Evolutionary conservation across 2,329 filamentous ascomycete genomes (phyloP).

Genomic region (Fusarium hainanense): DNA sequence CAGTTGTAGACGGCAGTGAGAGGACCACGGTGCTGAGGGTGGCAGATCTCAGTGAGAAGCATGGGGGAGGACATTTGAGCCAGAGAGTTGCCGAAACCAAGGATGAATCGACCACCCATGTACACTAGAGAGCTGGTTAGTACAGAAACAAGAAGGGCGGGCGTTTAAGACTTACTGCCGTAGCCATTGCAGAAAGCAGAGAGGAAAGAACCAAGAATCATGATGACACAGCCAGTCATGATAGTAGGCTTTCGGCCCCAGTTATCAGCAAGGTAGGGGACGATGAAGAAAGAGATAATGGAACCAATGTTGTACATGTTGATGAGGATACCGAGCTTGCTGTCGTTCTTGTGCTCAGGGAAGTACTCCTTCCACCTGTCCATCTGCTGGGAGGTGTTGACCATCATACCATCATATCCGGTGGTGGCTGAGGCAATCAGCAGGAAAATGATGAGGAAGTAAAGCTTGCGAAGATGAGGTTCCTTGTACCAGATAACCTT

Average conservation of each 20-base stretch:
- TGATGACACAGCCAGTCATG: slow-evolving; percentile 57
- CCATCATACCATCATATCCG: slow-evolving; percentile 70
- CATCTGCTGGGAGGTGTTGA: slow-evolving; percentile 70
- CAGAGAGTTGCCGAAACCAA: slow-evolving; percentile 74
- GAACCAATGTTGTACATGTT: slow-evolving; percentile 65
- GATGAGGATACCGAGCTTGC: slow-evolving; percentile 61
- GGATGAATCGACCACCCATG: slow-evolving; percentile 53
- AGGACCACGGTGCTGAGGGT: slow-evolving; percentile 74
- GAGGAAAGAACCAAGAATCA: slow-evolving; percentile 58
- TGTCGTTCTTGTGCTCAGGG: slow-evolving; percentile 52
- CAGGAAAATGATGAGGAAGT: slow-evolving; percentile 63
- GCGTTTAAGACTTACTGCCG: slow-evolving; percentile 51
- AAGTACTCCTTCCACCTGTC: slow-evolving; percentile 65
- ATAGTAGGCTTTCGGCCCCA: slow-evolving; percentile 59
- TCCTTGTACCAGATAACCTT: slow-evolving; percentile 67
- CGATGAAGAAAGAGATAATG: slow-evolving; percentile 59
- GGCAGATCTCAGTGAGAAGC: slow-evolving; percentile 73
- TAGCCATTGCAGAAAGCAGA: slow-evolving; percentile 58
- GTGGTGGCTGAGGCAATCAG: slow-evolving; percentile 71
- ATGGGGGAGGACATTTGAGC: slow-evolving; percentile 73
- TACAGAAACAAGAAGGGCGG: background rate
- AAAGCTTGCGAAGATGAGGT: slow-evolving; percentile 67
- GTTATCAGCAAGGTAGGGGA: slow-evolving; percentile 58
- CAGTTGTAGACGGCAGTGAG: slow-evolving; percentile 76
- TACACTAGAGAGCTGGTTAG: slow-evolving; percentile 48